Percentiles rank a stretch among this genome's conserved stretches.
phyloP scores from a whole-genome alignment of 495 filamentous ascomycete species.

The Saxophila tyrrhenica region DNA sequence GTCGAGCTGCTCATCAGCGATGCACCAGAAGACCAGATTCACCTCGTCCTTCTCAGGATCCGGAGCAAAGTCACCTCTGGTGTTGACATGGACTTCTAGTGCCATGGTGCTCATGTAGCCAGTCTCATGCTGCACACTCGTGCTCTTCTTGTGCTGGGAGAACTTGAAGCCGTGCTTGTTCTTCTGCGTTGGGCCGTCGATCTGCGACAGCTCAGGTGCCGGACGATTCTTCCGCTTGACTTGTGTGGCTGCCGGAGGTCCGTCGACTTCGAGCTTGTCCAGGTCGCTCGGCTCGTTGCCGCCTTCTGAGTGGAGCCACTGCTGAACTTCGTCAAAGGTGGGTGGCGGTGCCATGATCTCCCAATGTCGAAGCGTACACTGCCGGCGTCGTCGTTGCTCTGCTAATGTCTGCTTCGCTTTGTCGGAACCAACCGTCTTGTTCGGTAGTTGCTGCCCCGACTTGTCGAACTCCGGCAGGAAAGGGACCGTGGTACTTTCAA shows the following conservation, averaged over 20 bases:
- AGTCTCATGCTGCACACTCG: constrained; percentile 69
- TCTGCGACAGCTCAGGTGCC: constrained; percentile 55
- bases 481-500: constrained; percentile 61
- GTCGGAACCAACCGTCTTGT: constrained; percentile 35
- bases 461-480: constrained; percentile 73
- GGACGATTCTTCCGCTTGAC: constrained; percentile 15
- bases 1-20: constrained; percentile 50
- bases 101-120: constrained; percentile 98
- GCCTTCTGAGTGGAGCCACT: constrained; percentile 47
- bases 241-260: constrained; percentile 3
- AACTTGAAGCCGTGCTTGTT: constrained; percentile 78
- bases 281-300: not conserved
- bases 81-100: constrained; percentile 90
- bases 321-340: constrained; percentile 53
- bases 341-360: constrained; percentile 57
- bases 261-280: constrained; percentile 14
- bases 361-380: constrained; percentile 52
- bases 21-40: constrained; percentile 81
- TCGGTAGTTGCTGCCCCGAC: constrained; percentile 45
- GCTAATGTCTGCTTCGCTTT: constrained; percentile 38
- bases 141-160: constrained; percentile 64
- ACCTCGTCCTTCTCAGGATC: constrained; percentile 87
- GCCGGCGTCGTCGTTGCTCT: constrained; percentile 38
- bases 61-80: constrained; percentile 63
- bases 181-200: constrained; percentile 79